Conservation (phyloP, 2,329 filamentous ascomycete species). For the Blastomyces emzantsi region DNA sequence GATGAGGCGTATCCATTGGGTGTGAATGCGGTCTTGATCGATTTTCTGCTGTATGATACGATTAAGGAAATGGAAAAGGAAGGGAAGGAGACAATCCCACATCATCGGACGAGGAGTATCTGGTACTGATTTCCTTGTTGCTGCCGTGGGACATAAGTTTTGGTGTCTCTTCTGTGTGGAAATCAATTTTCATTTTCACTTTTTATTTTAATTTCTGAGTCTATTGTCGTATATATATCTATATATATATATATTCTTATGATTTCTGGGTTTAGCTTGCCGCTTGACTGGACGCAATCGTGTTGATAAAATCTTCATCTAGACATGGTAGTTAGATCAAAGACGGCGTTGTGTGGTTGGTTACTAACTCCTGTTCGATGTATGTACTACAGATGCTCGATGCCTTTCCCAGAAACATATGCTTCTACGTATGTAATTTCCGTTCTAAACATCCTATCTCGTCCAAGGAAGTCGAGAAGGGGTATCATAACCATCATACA, state of each 20-base stretch:
- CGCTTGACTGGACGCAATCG: neutral
- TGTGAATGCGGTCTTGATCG: slow-evolving; percentile 83
- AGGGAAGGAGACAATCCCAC: slow-evolving; percentile 53
- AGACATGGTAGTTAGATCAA: slow-evolving; percentile 3
- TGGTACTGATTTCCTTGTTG: slow-evolving; percentile 59
- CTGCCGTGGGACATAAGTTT: neutral
- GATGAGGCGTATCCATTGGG: slow-evolving; percentile 31
- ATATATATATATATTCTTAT: too few species aligned
- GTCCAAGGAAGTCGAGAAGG: neutral
- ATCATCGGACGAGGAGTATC: slow-evolving; percentile 86
- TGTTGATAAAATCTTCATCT: neutral
- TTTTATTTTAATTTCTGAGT: neutral
- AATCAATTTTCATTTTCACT: neutral
- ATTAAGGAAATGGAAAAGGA: slow-evolving; percentile 73
- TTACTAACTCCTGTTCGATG: neutral
- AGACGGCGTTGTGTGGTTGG: neutral
- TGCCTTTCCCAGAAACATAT: neutral
- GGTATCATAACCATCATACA: neutral
- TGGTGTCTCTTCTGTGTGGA: neutral
- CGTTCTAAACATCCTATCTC: neutral
- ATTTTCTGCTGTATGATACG: slow-evolving; percentile 94
- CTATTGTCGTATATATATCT: neutral
- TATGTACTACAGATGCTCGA: neutral
- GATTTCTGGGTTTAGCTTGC: neutral
- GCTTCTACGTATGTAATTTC: neutral